phyloP scores from a whole-genome alignment of 495 filamentous ascomycete species.

The Penicillium maclennaniae region DNA sequence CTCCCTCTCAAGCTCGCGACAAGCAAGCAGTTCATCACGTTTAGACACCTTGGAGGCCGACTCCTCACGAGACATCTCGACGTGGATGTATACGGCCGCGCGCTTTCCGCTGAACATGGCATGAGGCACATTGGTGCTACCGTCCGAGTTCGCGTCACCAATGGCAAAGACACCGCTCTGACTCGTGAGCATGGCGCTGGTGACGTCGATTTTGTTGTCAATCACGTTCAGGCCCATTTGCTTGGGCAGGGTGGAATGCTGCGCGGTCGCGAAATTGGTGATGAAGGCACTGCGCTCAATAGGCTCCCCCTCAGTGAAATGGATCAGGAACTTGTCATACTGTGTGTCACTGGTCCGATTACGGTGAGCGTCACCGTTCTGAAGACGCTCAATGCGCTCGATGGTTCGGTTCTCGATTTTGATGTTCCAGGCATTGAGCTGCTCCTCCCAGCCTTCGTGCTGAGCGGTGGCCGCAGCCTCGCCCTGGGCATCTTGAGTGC shows the following conservation, averaged over 20 bases:
- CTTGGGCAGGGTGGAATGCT: slow-evolving; percentile 34
- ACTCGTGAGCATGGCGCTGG: slow-evolving; percentile 41
- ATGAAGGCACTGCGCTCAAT: slow-evolving; percentile 48
- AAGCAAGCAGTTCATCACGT: slow-evolving; percentile 18
- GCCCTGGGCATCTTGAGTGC: slow-evolving; percentile 43
- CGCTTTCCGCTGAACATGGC: slow-evolving; percentile 48
- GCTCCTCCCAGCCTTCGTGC: slow-evolving; percentile 43
- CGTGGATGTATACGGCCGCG: slow-evolving; percentile 31
- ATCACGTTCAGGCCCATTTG: slow-evolving; percentile 41
- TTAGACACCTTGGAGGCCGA: slow-evolving; percentile 31
- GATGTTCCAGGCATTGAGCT: slow-evolving; percentile 46
- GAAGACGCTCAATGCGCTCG: slow-evolving; percentile 40
- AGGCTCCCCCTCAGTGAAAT: slow-evolving; percentile 45
- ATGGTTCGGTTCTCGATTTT: slow-evolving; percentile 54
- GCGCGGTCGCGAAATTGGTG: slow-evolving; percentile 45
- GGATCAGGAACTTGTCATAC: slow-evolving; percentile 50
- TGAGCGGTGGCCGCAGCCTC: slow-evolving; percentile 34
- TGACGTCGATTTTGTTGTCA: slow-evolving; percentile 34
- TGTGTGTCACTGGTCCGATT: slow-evolving; percentile 33
- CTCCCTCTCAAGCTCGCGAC: slow-evolving; percentile 28
- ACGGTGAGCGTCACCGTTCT: slow-evolving; percentile 34
- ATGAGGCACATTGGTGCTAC: slow-evolving; percentile 56
- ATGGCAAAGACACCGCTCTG: slow-evolving; percentile 50
- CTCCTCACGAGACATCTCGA: slow-evolving; percentile 29
- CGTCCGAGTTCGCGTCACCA: slow-evolving; percentile 55